Percentiles rank a stretch among this genome's conserved stretches.
phyloP scores from a whole-genome alignment of 768 basidiomycete species.

The Crucibulum laeve region DNA sequence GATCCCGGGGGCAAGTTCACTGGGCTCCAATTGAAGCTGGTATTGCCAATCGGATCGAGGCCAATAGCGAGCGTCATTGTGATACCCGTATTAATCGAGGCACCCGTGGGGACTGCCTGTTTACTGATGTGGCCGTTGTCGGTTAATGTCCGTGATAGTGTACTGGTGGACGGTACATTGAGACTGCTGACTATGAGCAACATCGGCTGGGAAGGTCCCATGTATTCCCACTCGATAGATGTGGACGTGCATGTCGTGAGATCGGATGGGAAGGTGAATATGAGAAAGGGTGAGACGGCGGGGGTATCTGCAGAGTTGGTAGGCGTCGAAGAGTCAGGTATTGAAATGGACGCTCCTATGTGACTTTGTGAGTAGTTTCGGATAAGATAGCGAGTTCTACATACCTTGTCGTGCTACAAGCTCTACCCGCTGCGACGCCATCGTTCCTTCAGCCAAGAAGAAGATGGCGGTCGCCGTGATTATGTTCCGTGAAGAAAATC shows the following conservation, averaged over 20 bases:
- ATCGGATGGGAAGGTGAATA: constrained; percentile 12
- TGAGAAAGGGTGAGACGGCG: constrained; percentile 12
- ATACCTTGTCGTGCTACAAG: constrained; percentile 7
- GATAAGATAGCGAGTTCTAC: neutral
- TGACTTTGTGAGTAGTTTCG: neutral
- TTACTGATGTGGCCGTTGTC: constrained; percentile 1
- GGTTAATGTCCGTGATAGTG: constrained; percentile 3
- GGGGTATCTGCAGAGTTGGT: too few species aligned
- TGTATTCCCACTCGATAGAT: constrained; percentile 33
- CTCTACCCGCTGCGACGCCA: constrained; percentile 6
- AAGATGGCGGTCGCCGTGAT: constrained; percentile 8
- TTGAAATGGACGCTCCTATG: too few species aligned
- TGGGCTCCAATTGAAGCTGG: constrained; percentile 34
- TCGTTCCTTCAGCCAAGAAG: constrained; percentile 19
- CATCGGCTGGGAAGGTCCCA: constrained; percentile 22
- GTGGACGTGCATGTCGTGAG: constrained; percentile 22
- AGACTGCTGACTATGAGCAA: constrained; percentile 35
- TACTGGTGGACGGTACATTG: constrained; percentile 15
- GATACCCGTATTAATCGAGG: constrained; percentile 7
- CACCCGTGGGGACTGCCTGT: constrained; percentile 14
- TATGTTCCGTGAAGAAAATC: too few species aligned
- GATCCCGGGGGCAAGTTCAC: constrained; percentile 46
- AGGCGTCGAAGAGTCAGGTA: constrained; percentile 2
- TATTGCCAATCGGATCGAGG: constrained; percentile 20
- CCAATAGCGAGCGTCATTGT: constrained; percentile 18